Evolutionary conservation across 441 rosid species (phyloP).

Genomic region (Aquilaria agallochum): DNA sequence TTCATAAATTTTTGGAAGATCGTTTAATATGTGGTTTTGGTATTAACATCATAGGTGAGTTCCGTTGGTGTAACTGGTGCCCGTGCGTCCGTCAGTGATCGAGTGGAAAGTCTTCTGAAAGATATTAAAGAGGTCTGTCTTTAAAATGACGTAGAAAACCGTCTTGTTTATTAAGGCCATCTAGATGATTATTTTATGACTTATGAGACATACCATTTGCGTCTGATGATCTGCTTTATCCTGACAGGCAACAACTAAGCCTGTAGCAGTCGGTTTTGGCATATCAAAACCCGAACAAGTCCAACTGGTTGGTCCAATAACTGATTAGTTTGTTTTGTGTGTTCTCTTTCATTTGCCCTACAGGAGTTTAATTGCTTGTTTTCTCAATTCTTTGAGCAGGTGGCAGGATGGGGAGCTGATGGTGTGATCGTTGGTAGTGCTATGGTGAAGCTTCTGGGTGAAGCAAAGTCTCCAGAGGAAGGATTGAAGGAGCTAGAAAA

Average conservation of each 20-base stretch:
- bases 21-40: constrained; percentile 3
- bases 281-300: constrained; percentile 92
- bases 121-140: constrained; percentile 67
- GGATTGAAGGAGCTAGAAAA: constrained; percentile 65
- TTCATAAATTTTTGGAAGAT: constrained; percentile 2
- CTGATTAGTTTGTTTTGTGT: not conserved
- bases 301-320: constrained; percentile 50
- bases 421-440: constrained; percentile 95
- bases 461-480: constrained; percentile 70
- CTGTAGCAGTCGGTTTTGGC: constrained; percentile 94
- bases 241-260: constrained; percentile 62
- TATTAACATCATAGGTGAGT: constrained; percentile 58
- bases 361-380: not conserved
- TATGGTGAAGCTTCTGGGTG: constrained; percentile 69
- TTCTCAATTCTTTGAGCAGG: constrained; percentile 24
- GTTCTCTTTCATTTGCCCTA: not conserved
- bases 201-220: not conserved
- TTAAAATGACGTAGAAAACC: not conserved
- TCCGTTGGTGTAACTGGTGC: constrained; percentile 91
- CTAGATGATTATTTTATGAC: not conserved
- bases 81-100: constrained; percentile 61
- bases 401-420: constrained; percentile 90
- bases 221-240: constrained; percentile 5
- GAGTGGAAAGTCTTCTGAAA: constrained; percentile 58
- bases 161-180: not conserved